These are phyloP conservation scores for Wallacemonas sp. DNA, from an alignment of 208 protist genomes.

Conservation along the genomic window DNA sequence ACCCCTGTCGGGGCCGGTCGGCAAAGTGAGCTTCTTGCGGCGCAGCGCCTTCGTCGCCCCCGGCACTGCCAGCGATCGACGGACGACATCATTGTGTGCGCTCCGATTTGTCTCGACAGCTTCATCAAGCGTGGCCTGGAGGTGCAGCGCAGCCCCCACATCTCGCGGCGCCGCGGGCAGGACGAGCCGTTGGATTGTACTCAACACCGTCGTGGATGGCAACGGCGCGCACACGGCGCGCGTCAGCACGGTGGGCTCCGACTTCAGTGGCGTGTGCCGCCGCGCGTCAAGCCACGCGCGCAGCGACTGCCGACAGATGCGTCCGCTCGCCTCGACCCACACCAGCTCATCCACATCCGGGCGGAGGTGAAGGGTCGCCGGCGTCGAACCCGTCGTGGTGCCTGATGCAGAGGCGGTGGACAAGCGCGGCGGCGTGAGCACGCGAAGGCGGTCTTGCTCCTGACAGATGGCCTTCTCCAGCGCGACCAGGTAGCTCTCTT, in stretches of 20 bases:
- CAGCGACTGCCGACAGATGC: not conserved
- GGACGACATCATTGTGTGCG: slow-evolving; percentile 8
- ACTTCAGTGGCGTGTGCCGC: not conserved
- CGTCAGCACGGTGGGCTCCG: not conserved
- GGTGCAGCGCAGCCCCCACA: slow-evolving; percentile 14
- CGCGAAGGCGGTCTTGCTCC: not conserved
- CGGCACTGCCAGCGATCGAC: not conserved
- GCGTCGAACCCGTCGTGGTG: not conserved
- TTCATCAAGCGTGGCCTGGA: slow-evolving; percentile 19
- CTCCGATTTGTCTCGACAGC: slow-evolving; percentile 12
- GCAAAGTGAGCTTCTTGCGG: not conserved
- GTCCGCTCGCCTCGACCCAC: slow-evolving; percentile 3
- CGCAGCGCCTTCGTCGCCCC: not conserved
- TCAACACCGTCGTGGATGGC: slow-evolving; percentile 36
- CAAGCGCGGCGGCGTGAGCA: not conserved
- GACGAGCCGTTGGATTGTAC: slow-evolving; percentile 33
- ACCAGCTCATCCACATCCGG: not conserved
- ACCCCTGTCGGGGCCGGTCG: not conserved
- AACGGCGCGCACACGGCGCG: slow-evolving; percentile 19
- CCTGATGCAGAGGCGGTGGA: not conserved
- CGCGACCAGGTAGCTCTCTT: not conserved
- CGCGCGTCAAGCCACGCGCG: slow-evolving; percentile 2
- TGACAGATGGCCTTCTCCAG: not conserved
- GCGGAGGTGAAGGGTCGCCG: not conserved
- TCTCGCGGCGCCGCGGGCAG: slow-evolving; percentile 20